A percentile compares a stretch with the other conserved stretches of the same genome.
These are phyloP conservation scores for Starmerella sirachaensis DNA, from an alignment of 805 yeast genomes.

Conservation along the genomic window DNA sequence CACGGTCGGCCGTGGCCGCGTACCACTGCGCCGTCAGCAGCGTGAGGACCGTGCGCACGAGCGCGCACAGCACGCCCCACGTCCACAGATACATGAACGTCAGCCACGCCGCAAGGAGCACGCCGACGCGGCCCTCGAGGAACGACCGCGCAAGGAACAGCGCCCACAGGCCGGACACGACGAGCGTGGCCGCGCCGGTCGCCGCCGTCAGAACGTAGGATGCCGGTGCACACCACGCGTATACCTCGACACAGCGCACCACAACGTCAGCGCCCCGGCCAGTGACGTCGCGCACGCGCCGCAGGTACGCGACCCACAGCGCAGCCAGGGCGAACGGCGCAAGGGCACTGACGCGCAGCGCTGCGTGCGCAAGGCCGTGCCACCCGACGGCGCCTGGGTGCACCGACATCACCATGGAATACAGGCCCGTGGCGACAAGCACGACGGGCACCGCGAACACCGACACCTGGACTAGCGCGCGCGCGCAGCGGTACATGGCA, in stretches of 20 bases:
- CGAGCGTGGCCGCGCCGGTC: slow-evolving; percentile 24
- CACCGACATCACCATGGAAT: slow-evolving; percentile 14
- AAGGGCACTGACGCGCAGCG: slow-evolving; percentile 18
- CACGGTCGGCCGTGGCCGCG: slow-evolving; percentile 22
- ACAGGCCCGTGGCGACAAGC: slow-evolving; percentile 6
- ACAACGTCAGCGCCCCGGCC: slow-evolving; percentile 27
- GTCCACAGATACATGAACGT: slow-evolving; percentile 33
- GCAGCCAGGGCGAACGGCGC: slow-evolving; percentile 17
- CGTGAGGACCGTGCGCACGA: slow-evolving; percentile 30
- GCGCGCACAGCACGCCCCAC: slow-evolving; percentile 31
- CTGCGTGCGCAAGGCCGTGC: slow-evolving; percentile 20
- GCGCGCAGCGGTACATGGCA: slow-evolving; percentile 17
- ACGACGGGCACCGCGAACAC: slow-evolving; percentile 19
- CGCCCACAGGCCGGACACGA: slow-evolving; percentile 30
- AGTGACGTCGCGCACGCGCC: slow-evolving; percentile 13
- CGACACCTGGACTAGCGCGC: slow-evolving; percentile 17
- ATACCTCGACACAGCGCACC: slow-evolving; percentile 28
- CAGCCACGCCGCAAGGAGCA: slow-evolving; percentile 24
- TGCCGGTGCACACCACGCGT: slow-evolving; percentile 25
- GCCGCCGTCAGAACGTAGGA: slow-evolving; percentile 26
- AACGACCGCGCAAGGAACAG: slow-evolving; percentile 27
- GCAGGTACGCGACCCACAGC: slow-evolving; percentile 19
- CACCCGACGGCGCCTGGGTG: slow-evolving; percentile 12
- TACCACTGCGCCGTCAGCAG: slow-evolving; percentile 33
- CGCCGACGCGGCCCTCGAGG: slow-evolving; percentile 23